A percentile compares a stretch with the other conserved stretches of the same genome.
Evolutionary conservation across 768 basidiomycete genomes (phyloP).

Genomic region (Kwoniella dejecticola): DNA sequence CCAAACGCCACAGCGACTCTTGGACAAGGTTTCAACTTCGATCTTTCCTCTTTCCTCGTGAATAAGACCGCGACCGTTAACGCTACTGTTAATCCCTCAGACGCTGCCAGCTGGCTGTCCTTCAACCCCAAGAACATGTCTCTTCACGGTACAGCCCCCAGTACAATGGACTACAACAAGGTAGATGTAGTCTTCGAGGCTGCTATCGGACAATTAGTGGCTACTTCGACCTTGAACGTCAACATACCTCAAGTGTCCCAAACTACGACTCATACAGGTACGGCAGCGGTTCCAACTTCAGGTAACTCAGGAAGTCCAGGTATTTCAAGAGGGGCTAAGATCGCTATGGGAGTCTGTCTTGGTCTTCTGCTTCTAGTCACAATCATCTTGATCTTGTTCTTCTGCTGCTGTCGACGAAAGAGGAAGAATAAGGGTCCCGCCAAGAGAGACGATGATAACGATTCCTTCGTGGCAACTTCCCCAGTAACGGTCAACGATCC

Average conservation of each 20-base stretch:
- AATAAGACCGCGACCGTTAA: conserved; percentile 54
- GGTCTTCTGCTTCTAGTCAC: conserved; percentile 46
- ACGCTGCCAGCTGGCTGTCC: conserved; percentile 45
- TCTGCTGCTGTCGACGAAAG: conserved; percentile 48
- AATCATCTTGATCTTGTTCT: conserved; percentile 42
- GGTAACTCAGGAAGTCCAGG: conserved; percentile 25
- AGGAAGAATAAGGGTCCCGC: conserved; percentile 24
- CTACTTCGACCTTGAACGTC: conserved; percentile 35
- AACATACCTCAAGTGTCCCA: conserved; percentile 30
- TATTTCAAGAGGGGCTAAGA: conserved; percentile 50
- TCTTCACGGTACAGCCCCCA: conserved; percentile 41
- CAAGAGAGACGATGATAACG: conserved; percentile 42
- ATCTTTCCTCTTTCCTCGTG: conserved; percentile 64
- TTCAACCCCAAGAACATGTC: conserved; percentile 40
- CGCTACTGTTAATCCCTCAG: conserved; percentile 40
- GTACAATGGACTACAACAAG: conserved; percentile 24
- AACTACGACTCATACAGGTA: conserved; percentile 32
- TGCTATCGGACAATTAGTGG: conserved; percentile 15
- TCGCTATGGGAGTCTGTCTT: conserved; percentile 51
- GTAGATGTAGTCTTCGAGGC: conserved; percentile 46
- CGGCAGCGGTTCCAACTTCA: conserved; percentile 24
- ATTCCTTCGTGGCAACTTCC: conserved; percentile 50
- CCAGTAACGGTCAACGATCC: conserved; percentile 37
- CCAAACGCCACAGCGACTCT: conserved; percentile 64
- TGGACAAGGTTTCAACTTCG: conserved; percentile 62